phyloP scores from a whole-genome alignment of 164 flowering plant species.

The Magnolia kwangsiensis region DNA sequence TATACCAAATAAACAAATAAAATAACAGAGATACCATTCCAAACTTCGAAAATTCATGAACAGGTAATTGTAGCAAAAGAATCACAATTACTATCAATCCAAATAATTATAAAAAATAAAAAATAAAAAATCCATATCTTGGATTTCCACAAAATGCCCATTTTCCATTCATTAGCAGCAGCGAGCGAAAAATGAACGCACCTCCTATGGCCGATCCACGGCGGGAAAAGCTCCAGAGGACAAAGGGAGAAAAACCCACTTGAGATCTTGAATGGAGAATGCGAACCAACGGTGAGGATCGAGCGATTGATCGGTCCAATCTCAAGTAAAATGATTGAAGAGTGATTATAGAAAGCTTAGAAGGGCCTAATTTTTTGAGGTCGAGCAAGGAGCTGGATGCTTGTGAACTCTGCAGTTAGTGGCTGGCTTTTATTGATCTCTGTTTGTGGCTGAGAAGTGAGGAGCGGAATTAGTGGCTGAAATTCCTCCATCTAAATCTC shows the following conservation, averaged over 20 bases:
- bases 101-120: no score
- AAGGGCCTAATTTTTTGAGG: background rate
- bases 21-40: no score
- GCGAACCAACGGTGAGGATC: background rate
- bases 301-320: no score
- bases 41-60: no score
- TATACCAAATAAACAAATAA: no score
- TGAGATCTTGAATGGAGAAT: background rate
- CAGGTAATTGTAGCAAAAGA: no score
- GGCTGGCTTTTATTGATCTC: background rate
- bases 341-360: background rate
- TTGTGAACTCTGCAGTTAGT: no score
- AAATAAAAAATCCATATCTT: no score
- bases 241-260: background rate
- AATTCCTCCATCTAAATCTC: background rate
- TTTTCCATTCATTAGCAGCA: background rate
- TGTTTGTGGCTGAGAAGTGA: background rate
- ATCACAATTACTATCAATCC: no score
- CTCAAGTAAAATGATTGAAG: no score
- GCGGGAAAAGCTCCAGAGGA: background rate
- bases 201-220: background rate
- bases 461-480: background rate
- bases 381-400: background rate
- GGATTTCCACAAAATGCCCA: background rate
- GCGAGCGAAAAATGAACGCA: background rate